Evolutionary conservation across 192 early-diverging fungal species (phyloP).

Genomic region (Chytriomyces hyalinus): DNA sequence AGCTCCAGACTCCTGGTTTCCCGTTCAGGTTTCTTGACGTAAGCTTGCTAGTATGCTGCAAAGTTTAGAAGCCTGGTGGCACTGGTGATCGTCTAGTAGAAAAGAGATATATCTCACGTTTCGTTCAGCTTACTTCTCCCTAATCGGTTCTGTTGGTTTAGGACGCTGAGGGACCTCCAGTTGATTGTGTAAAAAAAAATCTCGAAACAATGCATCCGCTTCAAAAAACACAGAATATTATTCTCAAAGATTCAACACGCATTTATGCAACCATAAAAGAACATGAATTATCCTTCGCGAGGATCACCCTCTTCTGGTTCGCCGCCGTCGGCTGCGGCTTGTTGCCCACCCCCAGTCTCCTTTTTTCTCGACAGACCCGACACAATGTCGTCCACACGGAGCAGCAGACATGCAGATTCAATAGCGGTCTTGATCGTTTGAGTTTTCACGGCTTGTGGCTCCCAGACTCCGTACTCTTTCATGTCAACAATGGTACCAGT

Average conservation of each 20-base stretch:
- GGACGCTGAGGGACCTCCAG: no score
- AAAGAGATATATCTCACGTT: no score
- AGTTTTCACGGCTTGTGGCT: constrained; percentile 98
- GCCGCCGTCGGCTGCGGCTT: neutral
- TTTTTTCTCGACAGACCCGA: constrained; percentile 76
- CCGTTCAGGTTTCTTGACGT: no score
- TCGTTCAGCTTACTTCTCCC: no score
- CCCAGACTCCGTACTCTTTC: constrained; percentile 98
- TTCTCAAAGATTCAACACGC: neutral
- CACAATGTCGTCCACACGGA: constrained; percentile 94
- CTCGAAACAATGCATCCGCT: no score
- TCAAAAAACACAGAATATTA: neutral
- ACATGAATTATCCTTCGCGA: constrained; percentile 20
- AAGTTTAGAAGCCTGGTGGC: no score
- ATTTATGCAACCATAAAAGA: neutral
- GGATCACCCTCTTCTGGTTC: constrained; percentile 33
- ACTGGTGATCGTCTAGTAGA: no score
- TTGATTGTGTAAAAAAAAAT: no score
- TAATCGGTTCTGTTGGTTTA: no score
- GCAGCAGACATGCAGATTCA: constrained; percentile 70
- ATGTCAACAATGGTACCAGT: constrained; percentile 93
- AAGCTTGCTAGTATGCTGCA: no score
- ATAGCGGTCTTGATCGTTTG: constrained; percentile 99
- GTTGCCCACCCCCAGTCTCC: constrained; percentile 27
- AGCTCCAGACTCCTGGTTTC: no score